Percentiles rank a stretch among this genome's conserved stretches.
Evolutionary conservation across 2,329 filamentous ascomycete genomes (phyloP).

Genomic region (Botrytis elliptica): DNA sequence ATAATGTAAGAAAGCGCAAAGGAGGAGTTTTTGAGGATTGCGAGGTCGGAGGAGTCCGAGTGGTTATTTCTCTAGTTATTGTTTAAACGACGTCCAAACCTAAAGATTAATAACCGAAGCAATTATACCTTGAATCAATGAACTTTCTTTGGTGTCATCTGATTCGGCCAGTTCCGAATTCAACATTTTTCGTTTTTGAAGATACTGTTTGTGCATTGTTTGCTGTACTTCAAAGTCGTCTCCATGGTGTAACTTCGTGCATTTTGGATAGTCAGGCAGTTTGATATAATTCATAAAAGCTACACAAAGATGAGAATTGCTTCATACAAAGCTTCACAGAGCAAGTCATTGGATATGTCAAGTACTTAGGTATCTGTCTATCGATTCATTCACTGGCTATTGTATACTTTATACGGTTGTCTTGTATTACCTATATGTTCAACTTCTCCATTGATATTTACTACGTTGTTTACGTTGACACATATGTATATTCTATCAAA

Average conservation of each 20-base stretch:
- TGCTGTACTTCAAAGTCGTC: neutral
- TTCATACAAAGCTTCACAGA: neutral
- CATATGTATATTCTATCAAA: neutral
- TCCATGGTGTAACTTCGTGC: neutral
- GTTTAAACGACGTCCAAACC: neutral
- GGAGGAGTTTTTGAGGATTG: neutral
- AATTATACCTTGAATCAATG: neutral
- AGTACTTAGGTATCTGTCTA: neutral
- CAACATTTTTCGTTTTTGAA: neutral
- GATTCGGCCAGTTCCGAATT: neutral
- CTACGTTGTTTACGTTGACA: neutral
- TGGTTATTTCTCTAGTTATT: neutral
- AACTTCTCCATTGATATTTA: neutral
- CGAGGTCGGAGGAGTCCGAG: neutral
- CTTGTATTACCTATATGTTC: neutral
- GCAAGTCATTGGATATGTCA: neutral
- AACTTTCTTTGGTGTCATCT: neutral
- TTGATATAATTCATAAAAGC: neutral
- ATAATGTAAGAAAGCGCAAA: neutral
- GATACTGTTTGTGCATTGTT: neutral
- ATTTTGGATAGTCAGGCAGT: neutral
- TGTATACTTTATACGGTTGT: neutral
- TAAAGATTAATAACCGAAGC: neutral
- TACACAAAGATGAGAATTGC: neutral
- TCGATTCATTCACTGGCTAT: neutral